These are phyloP conservation scores for Polysphondylium violaceum DNA, from an alignment of 78 protist genomes.

Conservation along the genomic window DNA sequence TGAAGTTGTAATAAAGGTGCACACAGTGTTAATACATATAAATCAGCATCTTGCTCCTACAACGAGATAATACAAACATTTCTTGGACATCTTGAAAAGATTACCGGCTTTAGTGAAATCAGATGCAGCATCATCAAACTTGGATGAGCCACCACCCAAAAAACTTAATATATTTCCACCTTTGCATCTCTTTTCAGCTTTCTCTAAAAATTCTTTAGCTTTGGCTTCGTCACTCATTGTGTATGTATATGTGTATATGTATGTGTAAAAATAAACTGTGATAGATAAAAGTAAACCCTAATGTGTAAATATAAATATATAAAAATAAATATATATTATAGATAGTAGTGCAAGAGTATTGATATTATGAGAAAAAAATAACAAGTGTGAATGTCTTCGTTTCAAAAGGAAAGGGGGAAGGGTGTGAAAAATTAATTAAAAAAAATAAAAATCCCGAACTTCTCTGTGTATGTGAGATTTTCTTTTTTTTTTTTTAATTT, in stretches of 20 bases:
- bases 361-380: too few relatives aligned
- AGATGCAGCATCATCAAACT: slow-evolving; percentile 83
- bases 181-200: slow-evolving; percentile 83
- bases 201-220: slow-evolving; percentile 80
- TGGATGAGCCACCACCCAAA: slow-evolving; percentile 54
- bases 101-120: slow-evolving; percentile 83
- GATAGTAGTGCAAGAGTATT: too few relatives aligned
- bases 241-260: neutral
- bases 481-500: too few relatives aligned
- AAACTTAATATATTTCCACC: slow-evolving; percentile 20
- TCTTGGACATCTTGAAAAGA: slow-evolving; percentile 78
- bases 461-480: too few relatives aligned
- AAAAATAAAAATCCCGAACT: too few relatives aligned
- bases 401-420: too few relatives aligned
- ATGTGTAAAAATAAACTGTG: too few relatives aligned
- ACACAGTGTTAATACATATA: neutral
- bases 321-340: too few relatives aligned
- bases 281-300: too few relatives aligned
- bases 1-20: neutral
- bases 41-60: neutral
- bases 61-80: slow-evolving; percentile 34
- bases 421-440: too few relatives aligned
- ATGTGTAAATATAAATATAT: too few relatives aligned
- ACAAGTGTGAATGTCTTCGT: too few relatives aligned
- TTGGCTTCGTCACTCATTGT: slow-evolving; percentile 69